Evolutionary conservation across 805 yeast genomes (phyloP).

Genomic region (Candida chilensis): DNA sequence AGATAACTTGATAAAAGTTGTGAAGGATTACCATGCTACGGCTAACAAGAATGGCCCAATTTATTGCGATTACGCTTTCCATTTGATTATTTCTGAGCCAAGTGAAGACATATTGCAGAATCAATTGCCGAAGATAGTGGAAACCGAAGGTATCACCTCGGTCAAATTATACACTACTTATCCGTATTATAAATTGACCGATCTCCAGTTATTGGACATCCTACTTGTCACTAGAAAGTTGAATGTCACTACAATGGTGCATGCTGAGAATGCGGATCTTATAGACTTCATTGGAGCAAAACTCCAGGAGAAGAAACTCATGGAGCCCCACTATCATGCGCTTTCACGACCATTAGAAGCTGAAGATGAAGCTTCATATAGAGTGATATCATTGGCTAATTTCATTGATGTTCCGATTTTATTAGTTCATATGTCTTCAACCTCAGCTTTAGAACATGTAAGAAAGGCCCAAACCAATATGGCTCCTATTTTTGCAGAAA

Average conservation of each 20-base stretch:
- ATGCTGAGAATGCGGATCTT: conserved; percentile 42
- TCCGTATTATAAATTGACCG: conserved; percentile 28
- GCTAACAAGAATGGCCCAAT: no score
- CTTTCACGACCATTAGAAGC: conserved; percentile 33
- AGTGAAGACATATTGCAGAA: conserved; percentile 11
- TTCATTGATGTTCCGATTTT: conserved; percentile 34
- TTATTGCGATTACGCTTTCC: conserved; percentile 41
- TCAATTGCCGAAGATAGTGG: conserved; percentile 21
- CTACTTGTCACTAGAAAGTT: conserved; percentile 26
- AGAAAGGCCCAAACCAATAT: conserved; percentile 28
- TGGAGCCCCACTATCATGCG: conserved; percentile 35
- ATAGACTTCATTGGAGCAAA: conserved; percentile 29
- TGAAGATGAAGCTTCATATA: conserved; percentile 40
- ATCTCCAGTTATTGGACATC: conserved; percentile 26
- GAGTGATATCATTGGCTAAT: conserved; percentile 33
- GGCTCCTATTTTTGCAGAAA: conserved; percentile 36
- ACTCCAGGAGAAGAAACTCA: conserved; percentile 21
- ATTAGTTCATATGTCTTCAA: conserved; percentile 39
- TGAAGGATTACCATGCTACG: conserved; percentile 13
- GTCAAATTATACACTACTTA: conserved; percentile 38
- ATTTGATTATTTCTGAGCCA: conserved; percentile 24
- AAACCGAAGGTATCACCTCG: conserved; percentile 24
- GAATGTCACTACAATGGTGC: conserved; percentile 38
- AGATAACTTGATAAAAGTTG: conserved; percentile 12
- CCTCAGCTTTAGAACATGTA: conserved; percentile 28